Conservation (phyloP, 306 rosid genomes). For the Hippophae gyantsensis region DNA sequence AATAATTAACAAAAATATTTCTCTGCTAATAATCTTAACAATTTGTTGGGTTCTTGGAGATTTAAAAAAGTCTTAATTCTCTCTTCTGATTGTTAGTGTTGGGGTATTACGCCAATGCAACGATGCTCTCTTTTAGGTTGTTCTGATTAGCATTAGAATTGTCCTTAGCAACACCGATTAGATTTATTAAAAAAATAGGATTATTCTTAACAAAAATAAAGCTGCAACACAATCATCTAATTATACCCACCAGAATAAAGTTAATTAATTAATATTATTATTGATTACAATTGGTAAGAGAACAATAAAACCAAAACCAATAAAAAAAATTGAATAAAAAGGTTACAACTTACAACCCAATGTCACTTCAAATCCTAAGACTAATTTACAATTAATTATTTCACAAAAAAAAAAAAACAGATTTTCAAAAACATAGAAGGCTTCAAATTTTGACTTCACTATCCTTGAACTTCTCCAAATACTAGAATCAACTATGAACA, state of each 20-base stretch:
- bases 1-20: constrained; percentile 16
- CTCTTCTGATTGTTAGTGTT: constrained; percentile 3
- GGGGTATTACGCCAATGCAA: constrained; percentile 7
- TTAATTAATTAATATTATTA: no score
- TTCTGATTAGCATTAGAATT: neutral
- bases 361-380: no score
- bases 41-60: constrained; percentile 18
- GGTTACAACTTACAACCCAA: no score
- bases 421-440: no score
- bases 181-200: constrained; percentile 1
- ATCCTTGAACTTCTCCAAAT: no score
- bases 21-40: constrained; percentile 4
- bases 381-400: neutral
- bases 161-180: constrained; percentile 7
- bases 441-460: no score
- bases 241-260: no score
- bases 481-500: no score
- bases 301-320: no score
- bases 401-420: neutral
- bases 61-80: constrained; percentile 10
- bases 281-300: no score
- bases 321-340: no score
- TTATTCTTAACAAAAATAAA: constrained; percentile 9
- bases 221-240: constrained; percentile 1
- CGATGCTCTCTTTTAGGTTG: constrained; percentile 13